These are phyloP conservation scores for Chondrostereum purpureum DNA, from an alignment of 1,284 basidiomycete genomes.

Conservation along the genomic window DNA sequence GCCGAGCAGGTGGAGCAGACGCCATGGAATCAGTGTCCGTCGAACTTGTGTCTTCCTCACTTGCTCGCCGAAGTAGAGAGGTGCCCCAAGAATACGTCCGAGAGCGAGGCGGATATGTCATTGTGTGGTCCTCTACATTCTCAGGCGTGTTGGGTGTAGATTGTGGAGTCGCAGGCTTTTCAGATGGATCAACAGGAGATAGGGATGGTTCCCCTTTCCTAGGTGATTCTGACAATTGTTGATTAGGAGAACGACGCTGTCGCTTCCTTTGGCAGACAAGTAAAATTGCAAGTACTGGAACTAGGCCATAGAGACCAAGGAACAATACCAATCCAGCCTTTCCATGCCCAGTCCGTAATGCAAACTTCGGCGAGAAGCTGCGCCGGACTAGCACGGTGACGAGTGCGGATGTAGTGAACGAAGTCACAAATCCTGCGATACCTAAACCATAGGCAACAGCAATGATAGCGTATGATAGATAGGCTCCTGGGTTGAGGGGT, in stretches of 20 bases:
- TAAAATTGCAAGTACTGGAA: conserved; percentile 40
- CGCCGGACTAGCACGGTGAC: conserved; percentile 25
- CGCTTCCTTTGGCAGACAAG: conserved; percentile 20
- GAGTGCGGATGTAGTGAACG: conserved; percentile 48
- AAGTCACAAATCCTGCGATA: conserved; percentile 49
- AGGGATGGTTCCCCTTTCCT: conserved; percentile 18
- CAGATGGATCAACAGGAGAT: conserved; percentile 37
- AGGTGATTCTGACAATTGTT: conserved; percentile 13
- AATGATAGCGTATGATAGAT: conserved; percentile 31
- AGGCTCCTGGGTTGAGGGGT: conserved; percentile 23
- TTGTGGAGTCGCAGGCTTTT: conserved; percentile 37
- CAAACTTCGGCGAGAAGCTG: conserved; percentile 20
- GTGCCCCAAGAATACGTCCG: conserved; percentile 48
- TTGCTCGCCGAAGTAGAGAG: conserved; percentile 39
- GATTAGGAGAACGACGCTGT: conserved; percentile 13
- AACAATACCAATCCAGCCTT: conserved; percentile 58
- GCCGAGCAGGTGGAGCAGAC: conserved; percentile 37
- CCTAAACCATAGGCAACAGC: conserved; percentile 55
- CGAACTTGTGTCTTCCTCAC: conserved; percentile 38
- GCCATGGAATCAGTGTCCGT: conserved; percentile 42
- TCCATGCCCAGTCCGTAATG: conserved; percentile 56
- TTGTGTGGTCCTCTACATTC: conserved; percentile 33
- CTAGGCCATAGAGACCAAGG: conserved; percentile 45
- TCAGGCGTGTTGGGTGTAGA: conserved; percentile 27
- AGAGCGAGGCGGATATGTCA: conserved; percentile 39